A percentile compares a stretch with the other conserved stretches of the same genome.
Conservation (phyloP, 192 early-diverging fungal species). For the Backusella circina region DNA sequence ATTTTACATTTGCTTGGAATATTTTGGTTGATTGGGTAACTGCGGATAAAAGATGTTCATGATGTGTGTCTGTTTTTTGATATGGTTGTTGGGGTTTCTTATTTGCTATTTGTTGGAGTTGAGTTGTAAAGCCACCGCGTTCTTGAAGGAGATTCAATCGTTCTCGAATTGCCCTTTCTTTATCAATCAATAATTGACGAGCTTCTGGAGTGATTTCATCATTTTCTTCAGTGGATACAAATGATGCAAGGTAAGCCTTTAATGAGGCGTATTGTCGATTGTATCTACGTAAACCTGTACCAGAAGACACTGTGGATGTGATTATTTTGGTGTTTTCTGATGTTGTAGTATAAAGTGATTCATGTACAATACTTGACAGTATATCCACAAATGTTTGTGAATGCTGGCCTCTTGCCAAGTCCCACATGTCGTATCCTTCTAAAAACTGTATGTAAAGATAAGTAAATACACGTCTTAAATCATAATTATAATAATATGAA, state of each 20-base stretch:
- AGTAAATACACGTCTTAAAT: neutral
- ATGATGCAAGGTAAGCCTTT: constrained; percentile 47
- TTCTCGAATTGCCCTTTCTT: constrained; percentile 39
- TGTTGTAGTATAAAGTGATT: neutral
- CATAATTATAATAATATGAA: neutral
- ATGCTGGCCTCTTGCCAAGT: constrained; percentile 41
- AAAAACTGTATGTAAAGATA: constrained; percentile 29
- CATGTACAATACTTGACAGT: neutral
- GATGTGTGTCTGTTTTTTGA: constrained; percentile 28
- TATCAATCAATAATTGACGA: constrained; percentile 25
- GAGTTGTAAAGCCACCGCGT: constrained; percentile 44
- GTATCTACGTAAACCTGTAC: constrained; percentile 24
- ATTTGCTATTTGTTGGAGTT: constrained; percentile 11
- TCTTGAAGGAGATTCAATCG: constrained; percentile 40
- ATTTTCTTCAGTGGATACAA: constrained; percentile 54
- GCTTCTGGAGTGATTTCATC: constrained; percentile 50
- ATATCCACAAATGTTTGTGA: constrained; percentile 37
- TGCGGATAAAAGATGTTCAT: constrained; percentile 44
- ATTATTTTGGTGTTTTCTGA: neutral
- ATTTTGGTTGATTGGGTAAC: constrained; percentile 33
- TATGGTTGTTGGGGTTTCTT: constrained; percentile 37
- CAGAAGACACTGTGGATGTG: constrained; percentile 1
- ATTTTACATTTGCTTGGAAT: constrained; percentile 38
- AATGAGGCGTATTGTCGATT: constrained; percentile 35
- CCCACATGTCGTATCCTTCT: constrained; percentile 44